phyloP scores from a whole-genome alignment of 805 yeast species.

The Wickerhamiella qilinensis region DNA sequence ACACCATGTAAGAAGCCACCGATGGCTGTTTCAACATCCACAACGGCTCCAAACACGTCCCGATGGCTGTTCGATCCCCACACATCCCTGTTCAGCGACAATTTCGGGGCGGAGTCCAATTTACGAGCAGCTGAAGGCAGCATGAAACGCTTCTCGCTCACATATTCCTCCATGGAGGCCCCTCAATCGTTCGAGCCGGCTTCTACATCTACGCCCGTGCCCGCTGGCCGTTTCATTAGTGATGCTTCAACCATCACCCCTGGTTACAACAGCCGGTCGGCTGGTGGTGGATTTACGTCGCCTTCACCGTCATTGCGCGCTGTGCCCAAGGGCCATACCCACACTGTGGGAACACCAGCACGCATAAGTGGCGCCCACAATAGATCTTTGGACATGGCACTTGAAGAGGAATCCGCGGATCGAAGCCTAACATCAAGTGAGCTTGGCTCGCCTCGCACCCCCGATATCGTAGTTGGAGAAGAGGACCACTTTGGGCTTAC shows the following conservation, averaged over 20 bases:
- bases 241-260: conserved; percentile 5
- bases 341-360: neutral
- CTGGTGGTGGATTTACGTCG: conserved; percentile 1
- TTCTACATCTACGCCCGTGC: neutral
- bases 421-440: conserved; percentile 8
- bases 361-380: too few species aligned
- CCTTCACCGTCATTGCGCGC: neutral
- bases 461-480: conserved; percentile 9
- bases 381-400: too few species aligned
- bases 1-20: conserved; percentile 37
- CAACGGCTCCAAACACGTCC: neutral
- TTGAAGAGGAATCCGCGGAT: neutral
- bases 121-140: neutral
- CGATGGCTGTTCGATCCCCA: neutral
- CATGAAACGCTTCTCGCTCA: conserved; percentile 2
- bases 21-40: neutral
- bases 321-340: neutral
- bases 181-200: conserved; percentile 3
- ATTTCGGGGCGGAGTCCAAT: neutral
- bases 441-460: conserved; percentile 12
- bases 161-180: conserved; percentile 2
- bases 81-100: neutral
- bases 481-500: neutral
- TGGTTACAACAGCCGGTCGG: neutral
- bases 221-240: conserved; percentile 1